Evolutionary conservation across 805 yeast species (phyloP).

Genomic region (Candida vaughaniae): DNA sequence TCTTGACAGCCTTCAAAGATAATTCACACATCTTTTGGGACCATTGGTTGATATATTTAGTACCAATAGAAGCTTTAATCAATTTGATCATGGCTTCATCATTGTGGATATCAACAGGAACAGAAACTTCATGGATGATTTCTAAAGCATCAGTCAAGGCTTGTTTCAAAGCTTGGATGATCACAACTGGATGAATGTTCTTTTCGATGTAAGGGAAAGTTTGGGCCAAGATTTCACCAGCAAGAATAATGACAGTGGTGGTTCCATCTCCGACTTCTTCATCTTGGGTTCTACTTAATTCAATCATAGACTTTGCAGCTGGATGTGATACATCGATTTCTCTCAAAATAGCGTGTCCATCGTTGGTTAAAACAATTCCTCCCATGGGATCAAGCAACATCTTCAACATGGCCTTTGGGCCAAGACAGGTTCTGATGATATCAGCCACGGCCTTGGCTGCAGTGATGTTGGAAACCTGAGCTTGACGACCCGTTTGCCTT

Average conservation of each 20-base stretch:
- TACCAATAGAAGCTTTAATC: conserved; percentile 90
- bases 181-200: conserved; percentile 94
- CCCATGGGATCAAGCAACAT: conserved; percentile 97
- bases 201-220: conserved; percentile 92
- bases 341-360: conserved; percentile 96
- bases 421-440: conserved; percentile 94
- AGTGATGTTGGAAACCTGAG: conserved; percentile 93
- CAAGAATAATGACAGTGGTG: conserved; percentile 92
- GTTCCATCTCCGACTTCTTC: conserved; percentile 99
- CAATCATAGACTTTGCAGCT: conserved; percentile 98
- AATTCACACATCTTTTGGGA: conserved; percentile 85
- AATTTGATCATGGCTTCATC: conserved; percentile 85
- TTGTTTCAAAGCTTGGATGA: conserved; percentile 88
- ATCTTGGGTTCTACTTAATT: conserved; percentile 93
- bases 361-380: conserved; percentile 94
- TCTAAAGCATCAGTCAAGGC: conserved; percentile 90
- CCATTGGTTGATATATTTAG: conserved; percentile 92
- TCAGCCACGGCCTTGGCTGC: conserved; percentile 99
- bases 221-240: conserved; percentile 96
- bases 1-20: conserved; percentile 83
- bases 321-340: conserved; percentile 98
- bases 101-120: conserved; percentile 78
- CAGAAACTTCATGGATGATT: conserved; percentile 78
- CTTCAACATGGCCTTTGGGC: conserved; percentile 98
- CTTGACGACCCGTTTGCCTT: conserved; percentile 95